Percentiles rank a stretch among this genome's conserved stretches.
phyloP scores from a whole-genome alignment of 805 yeast genomes.

The Kodamaea kakaduensis region DNA sequence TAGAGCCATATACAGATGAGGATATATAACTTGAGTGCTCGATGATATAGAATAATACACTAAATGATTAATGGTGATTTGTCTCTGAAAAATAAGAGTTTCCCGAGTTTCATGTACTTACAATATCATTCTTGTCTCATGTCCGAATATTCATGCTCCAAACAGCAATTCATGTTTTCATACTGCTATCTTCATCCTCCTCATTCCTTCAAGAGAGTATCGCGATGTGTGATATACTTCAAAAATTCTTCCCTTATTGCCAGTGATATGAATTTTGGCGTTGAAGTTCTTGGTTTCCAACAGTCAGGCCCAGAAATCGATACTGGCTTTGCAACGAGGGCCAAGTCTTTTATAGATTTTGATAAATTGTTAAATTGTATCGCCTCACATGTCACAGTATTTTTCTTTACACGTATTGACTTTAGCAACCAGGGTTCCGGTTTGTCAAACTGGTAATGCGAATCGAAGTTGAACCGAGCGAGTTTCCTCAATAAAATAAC shows the following conservation, averaged over 20 bases:
- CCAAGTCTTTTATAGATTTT: conserved; percentile 11
- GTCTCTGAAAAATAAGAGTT: too few relatives aligned
- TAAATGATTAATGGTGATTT: too few relatives aligned
- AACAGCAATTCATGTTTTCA: too few relatives aligned
- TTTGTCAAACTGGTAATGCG: conserved; percentile 7
- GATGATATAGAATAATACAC: too few relatives aligned
- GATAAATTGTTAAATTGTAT: conserved; percentile 5
- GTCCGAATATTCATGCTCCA: too few relatives aligned
- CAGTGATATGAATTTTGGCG: conserved; percentile 19
- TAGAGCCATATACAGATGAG: too few relatives aligned
- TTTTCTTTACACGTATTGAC: conserved; percentile 2
- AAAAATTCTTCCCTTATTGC: conserved; percentile 6
- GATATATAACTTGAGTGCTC: too few relatives aligned
- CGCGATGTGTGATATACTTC: conserved; percentile 1
- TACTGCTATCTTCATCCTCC: too few relatives aligned
- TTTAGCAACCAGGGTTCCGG: conserved; percentile 20
- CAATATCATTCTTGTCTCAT: too few relatives aligned
- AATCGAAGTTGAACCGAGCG: conserved; percentile 11
- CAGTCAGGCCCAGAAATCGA: conserved; percentile 5
- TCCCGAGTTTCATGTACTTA: too few relatives aligned
- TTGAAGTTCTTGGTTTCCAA: conserved; percentile 15
- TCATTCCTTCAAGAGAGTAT: conserved; percentile 1
- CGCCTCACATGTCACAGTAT: neutral
- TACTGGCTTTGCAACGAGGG: conserved; percentile 13
- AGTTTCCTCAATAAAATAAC: conserved; percentile 39